These are phyloP conservation scores for Aspergillus funiculosus DNA, from an alignment of 495 filamentous ascomycete genomes.

Conservation along the genomic window DNA sequence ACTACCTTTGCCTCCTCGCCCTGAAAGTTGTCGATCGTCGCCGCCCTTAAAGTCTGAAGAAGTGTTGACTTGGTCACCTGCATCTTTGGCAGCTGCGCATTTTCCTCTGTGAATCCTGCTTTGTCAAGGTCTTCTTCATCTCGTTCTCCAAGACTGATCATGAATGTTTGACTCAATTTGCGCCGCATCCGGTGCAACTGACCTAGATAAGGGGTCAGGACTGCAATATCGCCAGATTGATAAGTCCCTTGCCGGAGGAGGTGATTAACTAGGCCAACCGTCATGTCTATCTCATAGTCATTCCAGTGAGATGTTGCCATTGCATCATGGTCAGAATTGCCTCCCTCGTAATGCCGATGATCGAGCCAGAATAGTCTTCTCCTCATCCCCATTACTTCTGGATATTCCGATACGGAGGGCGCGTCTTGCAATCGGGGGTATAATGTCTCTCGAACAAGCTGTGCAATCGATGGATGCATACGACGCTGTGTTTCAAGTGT, in stretches of 20 bases:
- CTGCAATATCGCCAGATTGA: slow-evolving; percentile 61
- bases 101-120: slow-evolving; percentile 32
- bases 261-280: slow-evolving; percentile 60
- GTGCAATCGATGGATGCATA: slow-evolving; percentile 70
- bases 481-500: slow-evolving; percentile 61
- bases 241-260: slow-evolving; percentile 67
- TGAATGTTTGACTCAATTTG: slow-evolving; percentile 46
- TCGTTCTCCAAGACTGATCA: slow-evolving; percentile 60
- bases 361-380: slow-evolving; percentile 69
- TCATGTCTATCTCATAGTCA: slow-evolving; percentile 62
- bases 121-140: slow-evolving; percentile 58
- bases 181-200: slow-evolving; percentile 60
- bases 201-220: slow-evolving; percentile 71
- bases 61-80: slow-evolving; percentile 38
- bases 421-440: slow-evolving; percentile 63
- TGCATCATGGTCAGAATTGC: slow-evolving; percentile 31
- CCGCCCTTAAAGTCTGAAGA: slow-evolving; percentile 56
- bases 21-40: slow-evolving; percentile 87
- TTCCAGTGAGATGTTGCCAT: slow-evolving; percentile 59
- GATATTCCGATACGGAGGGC: slow-evolving; percentile 45
- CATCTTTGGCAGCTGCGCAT: neutral
- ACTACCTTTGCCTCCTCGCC: slow-evolving; percentile 78
- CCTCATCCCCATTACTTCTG: slow-evolving; percentile 59
- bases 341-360: slow-evolving; percentile 54
- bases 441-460: slow-evolving; percentile 52